Conservation (phyloP, 225 moss, liverwort and hornwort species). For the Physcomitrium patens region DNA sequence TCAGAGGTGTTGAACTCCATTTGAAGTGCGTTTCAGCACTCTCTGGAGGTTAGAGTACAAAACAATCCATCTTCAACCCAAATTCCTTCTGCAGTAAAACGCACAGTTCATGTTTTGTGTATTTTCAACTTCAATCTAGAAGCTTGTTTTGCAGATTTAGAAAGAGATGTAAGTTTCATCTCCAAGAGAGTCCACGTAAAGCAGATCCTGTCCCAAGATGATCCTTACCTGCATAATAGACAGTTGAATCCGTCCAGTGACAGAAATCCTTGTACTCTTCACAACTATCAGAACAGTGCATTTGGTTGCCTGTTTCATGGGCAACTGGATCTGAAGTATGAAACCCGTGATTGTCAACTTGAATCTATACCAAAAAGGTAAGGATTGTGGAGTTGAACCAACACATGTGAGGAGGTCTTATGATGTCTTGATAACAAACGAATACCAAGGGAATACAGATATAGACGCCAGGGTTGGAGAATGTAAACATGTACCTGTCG, state of each 20-base stretch:
- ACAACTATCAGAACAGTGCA: neutral
- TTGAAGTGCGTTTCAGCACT: neutral
- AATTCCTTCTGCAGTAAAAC: neutral
- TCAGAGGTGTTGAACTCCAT: neutral
- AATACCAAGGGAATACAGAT: constrained; percentile 20
- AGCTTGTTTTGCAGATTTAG: constrained; percentile 70
- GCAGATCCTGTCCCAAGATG: constrained; percentile 70
- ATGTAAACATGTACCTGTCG: constrained; percentile 54
- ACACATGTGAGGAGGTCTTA: neutral
- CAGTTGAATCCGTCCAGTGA: neutral
- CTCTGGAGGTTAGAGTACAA: neutral
- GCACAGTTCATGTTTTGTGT: no score
- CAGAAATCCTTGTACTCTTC: neutral
- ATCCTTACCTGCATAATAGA: constrained; percentile 59
- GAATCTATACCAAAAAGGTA: constrained; percentile 21
- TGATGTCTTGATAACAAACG: constrained; percentile 9
- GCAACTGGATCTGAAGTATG: neutral
- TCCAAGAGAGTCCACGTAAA: constrained; percentile 58
- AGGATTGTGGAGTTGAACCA: constrained; percentile 18
- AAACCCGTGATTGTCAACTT: constrained; percentile 12
- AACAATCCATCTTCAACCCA: neutral
- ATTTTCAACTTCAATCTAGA: neutral
- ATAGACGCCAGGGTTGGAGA: constrained; percentile 3
- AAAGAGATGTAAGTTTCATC: constrained; percentile 59
- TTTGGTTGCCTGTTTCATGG: neutral